Evolutionary conservation across 1,284 basidiomycete species (phyloP).

Genomic region (Cutaneotrichosporon curvatum): DNA sequence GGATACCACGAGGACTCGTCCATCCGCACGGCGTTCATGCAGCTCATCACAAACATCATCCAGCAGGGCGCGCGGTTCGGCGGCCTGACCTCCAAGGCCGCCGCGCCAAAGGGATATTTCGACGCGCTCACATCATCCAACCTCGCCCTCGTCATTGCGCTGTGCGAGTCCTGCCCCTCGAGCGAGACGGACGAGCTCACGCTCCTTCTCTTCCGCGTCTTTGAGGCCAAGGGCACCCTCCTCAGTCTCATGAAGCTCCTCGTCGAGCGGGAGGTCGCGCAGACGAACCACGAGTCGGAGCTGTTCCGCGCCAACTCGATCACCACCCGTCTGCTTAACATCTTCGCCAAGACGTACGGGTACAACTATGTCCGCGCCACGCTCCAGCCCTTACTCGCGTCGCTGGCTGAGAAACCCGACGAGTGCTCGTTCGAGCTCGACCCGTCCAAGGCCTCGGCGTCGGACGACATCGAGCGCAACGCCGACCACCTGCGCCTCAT

Average conservation of each 20-base stretch:
- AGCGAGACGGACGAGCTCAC: slow-evolving; percentile 72
- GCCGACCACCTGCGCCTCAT: slow-evolving; percentile 65
- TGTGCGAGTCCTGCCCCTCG: slow-evolving; percentile 75
- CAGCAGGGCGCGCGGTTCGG: slow-evolving; percentile 58
- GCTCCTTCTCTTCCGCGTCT: slow-evolving; percentile 73
- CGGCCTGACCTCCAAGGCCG: slow-evolving; percentile 21
- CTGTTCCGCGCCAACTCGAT: slow-evolving; percentile 82
- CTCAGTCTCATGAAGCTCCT: slow-evolving; percentile 70
- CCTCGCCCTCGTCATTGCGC: slow-evolving; percentile 61
- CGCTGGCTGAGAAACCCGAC: slow-evolving; percentile 62
- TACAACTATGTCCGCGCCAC: slow-evolving; percentile 78
- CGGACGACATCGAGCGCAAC: slow-evolving; percentile 63
- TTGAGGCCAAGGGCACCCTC: slow-evolving; percentile 64
- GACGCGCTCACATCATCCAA: slow-evolving; percentile 30
- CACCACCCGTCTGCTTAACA: slow-evolving; percentile 72
- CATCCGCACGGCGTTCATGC: slow-evolving; percentile 74
- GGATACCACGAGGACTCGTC: slow-evolving; percentile 69
- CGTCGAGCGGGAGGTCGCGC: slow-evolving; percentile 73
- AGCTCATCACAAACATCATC: slow-evolving; percentile 79
- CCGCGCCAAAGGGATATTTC: slow-evolving; percentile 26
- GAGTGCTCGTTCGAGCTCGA: slow-evolving; percentile 75
- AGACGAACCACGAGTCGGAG: slow-evolving; percentile 65
- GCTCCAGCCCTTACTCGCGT: slow-evolving; percentile 66
- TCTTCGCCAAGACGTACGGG: slow-evolving; percentile 76
- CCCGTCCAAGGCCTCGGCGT: slow-evolving; percentile 55